These are phyloP conservation scores for Torulaspora quercuum DNA, from an alignment of 805 yeast species.

Conservation along the genomic window DNA sequence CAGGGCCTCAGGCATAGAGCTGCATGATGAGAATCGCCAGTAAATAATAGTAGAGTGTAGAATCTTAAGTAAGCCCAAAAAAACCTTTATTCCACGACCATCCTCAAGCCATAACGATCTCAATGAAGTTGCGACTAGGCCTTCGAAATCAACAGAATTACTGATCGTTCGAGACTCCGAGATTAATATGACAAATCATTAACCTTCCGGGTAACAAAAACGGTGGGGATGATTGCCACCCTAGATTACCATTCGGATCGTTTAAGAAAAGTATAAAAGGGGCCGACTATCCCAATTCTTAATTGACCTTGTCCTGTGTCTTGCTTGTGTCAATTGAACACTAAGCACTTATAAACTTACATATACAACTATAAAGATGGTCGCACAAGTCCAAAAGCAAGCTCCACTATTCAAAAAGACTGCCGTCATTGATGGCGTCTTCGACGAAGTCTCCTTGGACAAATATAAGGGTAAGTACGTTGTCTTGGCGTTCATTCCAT, in stretches of 20 bases:
- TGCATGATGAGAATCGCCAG: slow-evolving; percentile 5
- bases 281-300: neutral
- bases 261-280: slow-evolving; percentile 16
- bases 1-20: slow-evolving; percentile 8
- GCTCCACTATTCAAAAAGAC: slow-evolving; percentile 96
- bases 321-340: too few relatives aligned
- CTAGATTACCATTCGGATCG: too few relatives aligned
- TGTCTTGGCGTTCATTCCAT: slow-evolving; percentile 91
- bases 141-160: neutral
- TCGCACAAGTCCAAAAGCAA: slow-evolving; percentile 86
- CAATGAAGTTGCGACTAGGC: neutral
- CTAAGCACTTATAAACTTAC: too few relatives aligned
- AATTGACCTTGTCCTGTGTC: neutral
- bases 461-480: slow-evolving; percentile 99
- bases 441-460: slow-evolving; percentile 92
- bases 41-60: too few relatives aligned
- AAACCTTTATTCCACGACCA: neutral
- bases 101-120: neutral
- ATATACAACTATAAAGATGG: too few relatives aligned
- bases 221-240: too few relatives aligned
- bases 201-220: slow-evolving; percentile 11
- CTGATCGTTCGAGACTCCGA: slow-evolving; percentile 11
- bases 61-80: too few relatives aligned
- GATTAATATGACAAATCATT: slow-evolving; percentile 8
- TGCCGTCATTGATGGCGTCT: slow-evolving; percentile 94